Evolutionary conservation across 148 eudicot species (phyloP).

Genomic region (Vaccinium macrocarpon): DNA sequence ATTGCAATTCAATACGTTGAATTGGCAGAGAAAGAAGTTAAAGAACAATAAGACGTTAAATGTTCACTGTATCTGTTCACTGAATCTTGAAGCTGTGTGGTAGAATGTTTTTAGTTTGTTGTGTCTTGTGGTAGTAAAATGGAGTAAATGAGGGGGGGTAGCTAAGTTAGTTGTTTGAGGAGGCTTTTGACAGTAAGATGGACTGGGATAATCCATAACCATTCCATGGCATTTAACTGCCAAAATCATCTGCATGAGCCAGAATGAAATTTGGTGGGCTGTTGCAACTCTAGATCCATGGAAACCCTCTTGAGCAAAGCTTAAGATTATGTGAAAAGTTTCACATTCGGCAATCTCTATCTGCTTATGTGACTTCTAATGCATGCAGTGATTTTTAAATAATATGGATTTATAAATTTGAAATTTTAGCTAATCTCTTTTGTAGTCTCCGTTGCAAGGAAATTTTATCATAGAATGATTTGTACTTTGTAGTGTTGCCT

Average conservation of each 20-base stretch:
- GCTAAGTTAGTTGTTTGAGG: background rate
- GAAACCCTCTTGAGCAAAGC: background rate
- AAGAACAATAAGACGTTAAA: background rate
- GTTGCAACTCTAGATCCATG: background rate
- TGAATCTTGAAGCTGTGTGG: background rate
- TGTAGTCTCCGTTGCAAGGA: background rate
- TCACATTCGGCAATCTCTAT: background rate
- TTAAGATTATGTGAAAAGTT: background rate
- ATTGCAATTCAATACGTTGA: background rate
- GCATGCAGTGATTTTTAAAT: background rate
- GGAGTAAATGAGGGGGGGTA: background rate
- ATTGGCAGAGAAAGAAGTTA: background rate
- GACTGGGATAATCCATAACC: background rate
- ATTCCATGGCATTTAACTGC: background rate
- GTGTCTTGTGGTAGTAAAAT: background rate
- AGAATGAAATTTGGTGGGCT: background rate
- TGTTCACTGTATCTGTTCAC: background rate
- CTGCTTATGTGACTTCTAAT: background rate
- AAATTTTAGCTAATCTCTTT: background rate
- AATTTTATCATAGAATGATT: background rate
- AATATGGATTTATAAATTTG: background rate
- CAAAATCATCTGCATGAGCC: background rate
- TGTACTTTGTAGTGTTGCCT: background rate
- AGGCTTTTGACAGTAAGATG: background rate
- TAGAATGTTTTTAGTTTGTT: background rate